These are phyloP conservation scores for Silene vulgaris DNA, from an alignment of 179 eudicot species.

Conservation along the genomic window DNA sequence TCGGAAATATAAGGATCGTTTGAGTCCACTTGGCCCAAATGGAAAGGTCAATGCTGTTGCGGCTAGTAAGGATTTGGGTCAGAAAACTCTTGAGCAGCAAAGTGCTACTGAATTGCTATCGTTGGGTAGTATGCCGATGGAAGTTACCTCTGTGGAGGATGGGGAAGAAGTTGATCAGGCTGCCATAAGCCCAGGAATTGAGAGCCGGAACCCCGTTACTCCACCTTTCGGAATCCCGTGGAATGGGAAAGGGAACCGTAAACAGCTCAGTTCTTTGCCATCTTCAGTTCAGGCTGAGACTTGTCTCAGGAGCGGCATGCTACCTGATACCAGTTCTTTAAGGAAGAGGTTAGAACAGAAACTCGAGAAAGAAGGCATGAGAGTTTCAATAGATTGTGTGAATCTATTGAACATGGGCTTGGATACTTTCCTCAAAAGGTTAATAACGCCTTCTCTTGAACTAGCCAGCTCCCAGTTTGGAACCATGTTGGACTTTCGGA, in stretches of 20 bases:
- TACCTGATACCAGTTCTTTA: constrained; percentile 46
- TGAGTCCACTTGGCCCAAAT: constrained; percentile 62
- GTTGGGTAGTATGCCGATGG: constrained; percentile 56
- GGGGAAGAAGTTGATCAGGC: constrained; percentile 88
- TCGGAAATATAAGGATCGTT: constrained; percentile 47
- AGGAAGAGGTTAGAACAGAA: constrained; percentile 45
- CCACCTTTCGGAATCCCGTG: constrained; percentile 63
- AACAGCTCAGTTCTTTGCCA: constrained; percentile 32
- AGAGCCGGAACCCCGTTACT: constrained; percentile 57
- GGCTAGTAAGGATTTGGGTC: constrained; percentile 32
- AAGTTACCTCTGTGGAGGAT: constrained; percentile 62
- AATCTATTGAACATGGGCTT: constrained; percentile 55
- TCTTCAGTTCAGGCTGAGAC: constrained; percentile 27
- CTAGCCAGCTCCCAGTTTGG: constrained; percentile 40
- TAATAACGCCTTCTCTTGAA: constrained; percentile 48
- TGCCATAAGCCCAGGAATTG: constrained; percentile 43
- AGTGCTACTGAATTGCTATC: constrained; percentile 68
- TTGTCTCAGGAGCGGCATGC: constrained; percentile 42
- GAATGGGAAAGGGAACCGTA: constrained; percentile 44
- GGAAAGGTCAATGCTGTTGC: constrained; percentile 46
- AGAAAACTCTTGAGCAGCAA: constrained; percentile 52
- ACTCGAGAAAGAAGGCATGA: constrained; percentile 44
- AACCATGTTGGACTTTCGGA: constrained; percentile 51
- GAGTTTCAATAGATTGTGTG: constrained; percentile 46
- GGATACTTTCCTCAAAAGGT: constrained; percentile 48